Evolutionary conservation across 1,284 basidiomycete species (phyloP).

Genomic region (Limonomyces culmigenus): DNA sequence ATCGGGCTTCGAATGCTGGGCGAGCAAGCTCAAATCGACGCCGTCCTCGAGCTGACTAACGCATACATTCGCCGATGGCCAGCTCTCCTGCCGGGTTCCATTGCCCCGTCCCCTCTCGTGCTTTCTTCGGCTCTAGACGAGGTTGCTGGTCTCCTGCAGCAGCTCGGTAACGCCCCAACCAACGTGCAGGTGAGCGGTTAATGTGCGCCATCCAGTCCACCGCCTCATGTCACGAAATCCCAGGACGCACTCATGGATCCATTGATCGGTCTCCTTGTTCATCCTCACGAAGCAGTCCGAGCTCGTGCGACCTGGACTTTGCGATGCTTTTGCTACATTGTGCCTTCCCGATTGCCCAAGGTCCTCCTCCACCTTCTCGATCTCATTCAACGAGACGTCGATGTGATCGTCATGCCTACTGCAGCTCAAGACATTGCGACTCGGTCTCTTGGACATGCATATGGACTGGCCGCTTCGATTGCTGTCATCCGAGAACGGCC

Average conservation of each 20-base stretch:
- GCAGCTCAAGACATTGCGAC: slow-evolving; percentile 57
- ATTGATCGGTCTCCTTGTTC: slow-evolving; percentile 68
- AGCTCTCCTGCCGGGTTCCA: slow-evolving; percentile 76
- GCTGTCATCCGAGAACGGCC: slow-evolving; percentile 77
- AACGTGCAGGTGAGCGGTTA: slow-evolving; percentile 54
- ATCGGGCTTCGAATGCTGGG: slow-evolving; percentile 79
- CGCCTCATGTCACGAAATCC: neutral
- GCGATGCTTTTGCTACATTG: slow-evolving; percentile 78
- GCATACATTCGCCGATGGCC: slow-evolving; percentile 85
- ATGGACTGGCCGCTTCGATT: slow-evolving; percentile 78
- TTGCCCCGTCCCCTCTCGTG: slow-evolving; percentile 52
- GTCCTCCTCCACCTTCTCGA: slow-evolving; percentile 63
- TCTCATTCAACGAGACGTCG: slow-evolving; percentile 73
- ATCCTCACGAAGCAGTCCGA: slow-evolving; percentile 79
- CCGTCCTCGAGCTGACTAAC: slow-evolving; percentile 74
- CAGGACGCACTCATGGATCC: slow-evolving; percentile 81
- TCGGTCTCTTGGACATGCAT: slow-evolving; percentile 75
- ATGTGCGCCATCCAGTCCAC: neutral
- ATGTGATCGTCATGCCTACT: slow-evolving; percentile 44
- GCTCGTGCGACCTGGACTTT: slow-evolving; percentile 79
- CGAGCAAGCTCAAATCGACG: slow-evolving; percentile 85
- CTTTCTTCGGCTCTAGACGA: slow-evolving; percentile 72
- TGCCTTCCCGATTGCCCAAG: slow-evolving; percentile 71
- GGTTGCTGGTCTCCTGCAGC: slow-evolving; percentile 71
- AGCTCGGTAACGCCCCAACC: slow-evolving; percentile 84